phyloP scores from a whole-genome alignment of 805 yeast genomes.

The Nematodospora valgi region DNA sequence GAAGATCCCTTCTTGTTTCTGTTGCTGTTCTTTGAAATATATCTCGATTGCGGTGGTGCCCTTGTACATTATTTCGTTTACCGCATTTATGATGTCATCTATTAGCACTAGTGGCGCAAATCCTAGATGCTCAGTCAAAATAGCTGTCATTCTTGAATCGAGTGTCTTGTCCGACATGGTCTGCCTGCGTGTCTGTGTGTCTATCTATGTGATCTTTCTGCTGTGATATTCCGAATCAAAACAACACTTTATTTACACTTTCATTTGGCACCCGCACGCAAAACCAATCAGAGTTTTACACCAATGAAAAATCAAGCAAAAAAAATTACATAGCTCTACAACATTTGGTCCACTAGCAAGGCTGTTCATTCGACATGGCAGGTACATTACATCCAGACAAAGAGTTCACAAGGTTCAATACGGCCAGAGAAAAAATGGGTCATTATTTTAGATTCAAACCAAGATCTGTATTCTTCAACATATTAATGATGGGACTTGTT shows the following conservation, averaged over 20 bases:
- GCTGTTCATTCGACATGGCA: slow-evolving; percentile 28
- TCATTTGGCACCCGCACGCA: too few relatives aligned
- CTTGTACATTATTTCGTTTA: slow-evolving; percentile 77
- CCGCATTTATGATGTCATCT: slow-evolving; percentile 86
- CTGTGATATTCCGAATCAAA: too few relatives aligned
- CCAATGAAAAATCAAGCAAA: neutral
- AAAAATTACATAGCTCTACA: slow-evolving; percentile 1
- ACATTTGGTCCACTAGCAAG: too few relatives aligned
- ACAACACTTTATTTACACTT: too few relatives aligned
- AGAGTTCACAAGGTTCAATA: slow-evolving; percentile 39
- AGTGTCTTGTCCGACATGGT: slow-evolving; percentile 8
- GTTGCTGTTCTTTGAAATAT: slow-evolving; percentile 36
- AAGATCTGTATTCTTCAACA: slow-evolving; percentile 32
- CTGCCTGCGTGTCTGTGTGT: neutral
- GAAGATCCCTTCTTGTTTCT: neutral
- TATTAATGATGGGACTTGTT: slow-evolving; percentile 34
- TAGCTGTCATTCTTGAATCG: slow-evolving; percentile 29
- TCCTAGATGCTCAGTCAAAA: slow-evolving; percentile 83
- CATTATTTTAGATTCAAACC: slow-evolving; percentile 42
- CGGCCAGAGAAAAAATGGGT: slow-evolving; percentile 40
- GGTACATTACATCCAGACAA: slow-evolving; percentile 42
- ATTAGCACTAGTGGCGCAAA: slow-evolving; percentile 78
- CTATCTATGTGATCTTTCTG: neutral
- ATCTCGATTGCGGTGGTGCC: slow-evolving; percentile 77
- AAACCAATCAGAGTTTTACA: too few relatives aligned